Percentiles rank a stretch among this genome's conserved stretches.
phyloP scores from a whole-genome alignment of 2,329 filamentous ascomycete genomes.

The Didymella segeticola region DNA sequence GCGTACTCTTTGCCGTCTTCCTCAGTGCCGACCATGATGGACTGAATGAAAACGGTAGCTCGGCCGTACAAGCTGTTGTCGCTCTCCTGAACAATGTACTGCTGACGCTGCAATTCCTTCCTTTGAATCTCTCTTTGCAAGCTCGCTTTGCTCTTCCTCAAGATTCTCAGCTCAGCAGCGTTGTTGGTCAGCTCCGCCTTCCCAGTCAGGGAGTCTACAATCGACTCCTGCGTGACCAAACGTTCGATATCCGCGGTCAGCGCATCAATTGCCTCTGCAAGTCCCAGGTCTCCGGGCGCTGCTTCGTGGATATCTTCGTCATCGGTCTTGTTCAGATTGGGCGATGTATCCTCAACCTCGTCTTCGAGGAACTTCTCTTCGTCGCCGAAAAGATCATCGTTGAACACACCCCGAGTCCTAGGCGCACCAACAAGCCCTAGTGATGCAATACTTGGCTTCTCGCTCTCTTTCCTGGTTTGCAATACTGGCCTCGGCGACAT shows the following conservation, averaged over 20 bases:
- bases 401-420: conserved; percentile 88
- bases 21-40: conserved; percentile 89
- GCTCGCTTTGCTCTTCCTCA: conserved; percentile 93
- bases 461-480: conserved; percentile 52
- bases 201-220: conserved; percentile 87
- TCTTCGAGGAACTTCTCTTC: conserved; percentile 87
- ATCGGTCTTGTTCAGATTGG: conserved; percentile 64
- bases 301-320: conserved; percentile 91
- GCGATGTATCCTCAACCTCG: conserved; percentile 76
- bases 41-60: conserved; percentile 87
- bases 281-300: conserved; percentile 88
- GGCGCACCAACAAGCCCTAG: conserved; percentile 88
- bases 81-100: conserved; percentile 96
- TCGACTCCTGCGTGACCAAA: conserved; percentile 82
- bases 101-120: conserved; percentile 94
- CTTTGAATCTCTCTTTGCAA: conserved; percentile 88
- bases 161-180: conserved; percentile 86
- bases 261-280: conserved; percentile 89
- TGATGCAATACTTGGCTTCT: conserved; percentile 88
- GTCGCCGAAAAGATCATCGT: conserved; percentile 90
- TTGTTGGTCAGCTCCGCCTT: conserved; percentile 99
- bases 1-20: conserved; percentile 94
- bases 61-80: conserved; percentile 96
- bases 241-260: conserved; percentile 92
- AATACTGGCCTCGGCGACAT: conserved; percentile 47